phyloP scores from a whole-genome alignment of 139 green algal genomes.

The Mesotaenium endlicherianum region DNA sequence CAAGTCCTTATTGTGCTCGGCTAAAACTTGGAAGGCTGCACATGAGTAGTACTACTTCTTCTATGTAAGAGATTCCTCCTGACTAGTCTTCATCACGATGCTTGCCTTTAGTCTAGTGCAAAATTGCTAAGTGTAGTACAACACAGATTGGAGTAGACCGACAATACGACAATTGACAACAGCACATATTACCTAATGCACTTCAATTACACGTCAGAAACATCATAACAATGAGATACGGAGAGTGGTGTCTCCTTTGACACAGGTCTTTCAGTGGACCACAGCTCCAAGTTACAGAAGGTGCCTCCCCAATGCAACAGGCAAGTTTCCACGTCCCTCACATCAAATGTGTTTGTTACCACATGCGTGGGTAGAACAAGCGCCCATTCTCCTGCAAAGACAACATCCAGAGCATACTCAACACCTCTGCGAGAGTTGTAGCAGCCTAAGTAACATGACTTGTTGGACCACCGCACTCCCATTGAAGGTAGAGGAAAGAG shows the following conservation, averaged over 20 bases:
- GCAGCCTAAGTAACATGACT: background rate
- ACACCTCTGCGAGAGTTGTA: conserved; percentile 5
- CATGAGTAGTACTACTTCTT: too few relatives aligned
- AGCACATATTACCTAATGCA: too few relatives aligned
- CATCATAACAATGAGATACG: conserved; percentile 11
- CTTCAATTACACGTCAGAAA: too few relatives aligned
- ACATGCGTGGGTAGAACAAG: background rate
- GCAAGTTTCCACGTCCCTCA: conserved; percentile 5
- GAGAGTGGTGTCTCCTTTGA: conserved; percentile 1
- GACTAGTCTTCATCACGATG: too few relatives aligned
- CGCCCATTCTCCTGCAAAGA: conserved; percentile 16
- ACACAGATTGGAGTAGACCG: too few relatives aligned
- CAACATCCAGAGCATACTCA: background rate
- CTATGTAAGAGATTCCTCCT: too few relatives aligned
- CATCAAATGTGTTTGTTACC: conserved; percentile 4
- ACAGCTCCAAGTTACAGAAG: conserved; percentile 34
- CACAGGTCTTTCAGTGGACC: conserved; percentile 13
- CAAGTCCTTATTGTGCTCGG: too few relatives aligned
- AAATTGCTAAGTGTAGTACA: too few relatives aligned
- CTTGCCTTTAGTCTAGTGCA: too few relatives aligned
- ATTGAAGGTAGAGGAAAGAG: background rate
- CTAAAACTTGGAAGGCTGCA: too few relatives aligned
- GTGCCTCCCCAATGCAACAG: conserved; percentile 12
- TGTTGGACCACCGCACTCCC: background rate
- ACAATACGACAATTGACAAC: too few relatives aligned